Percentiles rank a stretch among this genome's conserved stretches.
Evolutionary conservation across 2,329 filamentous ascomycete species (phyloP).

Genomic region (Rhinocladiella similis): DNA sequence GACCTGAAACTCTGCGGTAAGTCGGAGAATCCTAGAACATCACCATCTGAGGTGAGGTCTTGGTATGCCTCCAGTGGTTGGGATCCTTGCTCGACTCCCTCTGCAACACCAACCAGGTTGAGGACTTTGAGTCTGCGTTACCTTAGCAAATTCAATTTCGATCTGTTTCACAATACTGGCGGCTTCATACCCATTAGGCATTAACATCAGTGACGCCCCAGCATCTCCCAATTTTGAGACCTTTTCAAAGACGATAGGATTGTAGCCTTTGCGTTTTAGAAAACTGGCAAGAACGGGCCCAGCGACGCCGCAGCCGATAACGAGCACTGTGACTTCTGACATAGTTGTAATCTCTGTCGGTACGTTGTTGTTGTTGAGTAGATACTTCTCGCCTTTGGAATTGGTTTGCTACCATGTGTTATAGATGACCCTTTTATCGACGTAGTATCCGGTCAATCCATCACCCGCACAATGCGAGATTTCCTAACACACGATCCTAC

Average conservation of each 20-base stretch:
- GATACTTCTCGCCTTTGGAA: too few relatives aligned
- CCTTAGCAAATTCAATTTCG: background rate
- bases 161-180: background rate
- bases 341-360: too few relatives aligned
- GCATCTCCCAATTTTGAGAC: conserved; percentile 18
- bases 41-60: conserved; percentile 9
- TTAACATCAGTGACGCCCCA: conserved; percentile 20
- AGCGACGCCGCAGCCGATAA: conserved; percentile 20
- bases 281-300: conserved; percentile 16
- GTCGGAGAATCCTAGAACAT: conserved; percentile 11
- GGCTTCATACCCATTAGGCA: conserved; percentile 15
- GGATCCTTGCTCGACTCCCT: conserved; percentile 6
- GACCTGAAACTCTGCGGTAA: conserved; percentile 11
- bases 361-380: too few relatives aligned
- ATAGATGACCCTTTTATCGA: too few relatives aligned
- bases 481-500: background rate
- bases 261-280: conserved; percentile 17
- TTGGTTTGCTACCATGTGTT: too few relatives aligned
- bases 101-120: conserved; percentile 5
- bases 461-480: too few relatives aligned
- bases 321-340: conserved; percentile 8
- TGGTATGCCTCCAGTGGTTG: conserved; percentile 5
- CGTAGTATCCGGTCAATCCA: too few relatives aligned
- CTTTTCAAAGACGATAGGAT: conserved; percentile 20
- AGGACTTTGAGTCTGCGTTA: conserved; percentile 13